phyloP scores from a whole-genome alignment of 768 basidiomycete genomes.

The Pulveroboletus sp. region DNA sequence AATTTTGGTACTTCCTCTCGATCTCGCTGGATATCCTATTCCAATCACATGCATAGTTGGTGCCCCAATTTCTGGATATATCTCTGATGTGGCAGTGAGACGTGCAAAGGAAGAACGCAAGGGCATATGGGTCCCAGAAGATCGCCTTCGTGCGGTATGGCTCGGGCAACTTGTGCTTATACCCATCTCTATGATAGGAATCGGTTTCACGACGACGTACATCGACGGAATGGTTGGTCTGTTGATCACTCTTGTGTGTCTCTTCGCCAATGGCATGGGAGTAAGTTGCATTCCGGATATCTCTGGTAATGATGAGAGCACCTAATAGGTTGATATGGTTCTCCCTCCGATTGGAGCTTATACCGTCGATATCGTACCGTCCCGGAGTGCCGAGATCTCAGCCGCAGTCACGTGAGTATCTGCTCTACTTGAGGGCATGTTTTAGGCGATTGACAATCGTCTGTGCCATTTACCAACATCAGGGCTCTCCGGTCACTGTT shows the following conservation, averaged over 20 bases:
- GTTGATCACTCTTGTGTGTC: slow-evolving; percentile 44
- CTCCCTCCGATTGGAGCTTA: slow-evolving; percentile 40
- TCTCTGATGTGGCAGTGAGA: too few species aligned
- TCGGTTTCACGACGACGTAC: slow-evolving; percentile 47
- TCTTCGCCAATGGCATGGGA: slow-evolving; percentile 52
- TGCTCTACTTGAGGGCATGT: not conserved
- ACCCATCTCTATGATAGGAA: slow-evolving; percentile 47
- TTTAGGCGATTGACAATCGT: not conserved
- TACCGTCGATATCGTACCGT: slow-evolving; percentile 38
- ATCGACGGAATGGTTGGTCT: slow-evolving; percentile 49
- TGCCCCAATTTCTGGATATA: too few species aligned
- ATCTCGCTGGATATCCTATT: not conserved
- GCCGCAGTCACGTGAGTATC: slow-evolving; percentile 49
- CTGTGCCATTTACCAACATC: too few species aligned
- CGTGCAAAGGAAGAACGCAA: slow-evolving; percentile 1
- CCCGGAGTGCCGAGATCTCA: slow-evolving; percentile 56
- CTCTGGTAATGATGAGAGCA: not conserved
- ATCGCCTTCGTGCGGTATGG: slow-evolving; percentile 53
- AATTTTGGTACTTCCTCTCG: slow-evolving; percentile 14
- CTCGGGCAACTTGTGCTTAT: slow-evolving; percentile 45
- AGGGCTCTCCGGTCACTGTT: slow-evolving; percentile 15
- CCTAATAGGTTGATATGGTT: slow-evolving; percentile 48
- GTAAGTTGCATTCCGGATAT: slow-evolving; percentile 14
- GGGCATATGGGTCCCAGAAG: slow-evolving; percentile 64
- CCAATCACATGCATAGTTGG: too few species aligned